Percentiles rank a stretch among this genome's conserved stretches.
Evolutionary conservation across 495 filamentous ascomycete species (phyloP).

Genomic region (Penicillium psychrofluorescens): DNA sequence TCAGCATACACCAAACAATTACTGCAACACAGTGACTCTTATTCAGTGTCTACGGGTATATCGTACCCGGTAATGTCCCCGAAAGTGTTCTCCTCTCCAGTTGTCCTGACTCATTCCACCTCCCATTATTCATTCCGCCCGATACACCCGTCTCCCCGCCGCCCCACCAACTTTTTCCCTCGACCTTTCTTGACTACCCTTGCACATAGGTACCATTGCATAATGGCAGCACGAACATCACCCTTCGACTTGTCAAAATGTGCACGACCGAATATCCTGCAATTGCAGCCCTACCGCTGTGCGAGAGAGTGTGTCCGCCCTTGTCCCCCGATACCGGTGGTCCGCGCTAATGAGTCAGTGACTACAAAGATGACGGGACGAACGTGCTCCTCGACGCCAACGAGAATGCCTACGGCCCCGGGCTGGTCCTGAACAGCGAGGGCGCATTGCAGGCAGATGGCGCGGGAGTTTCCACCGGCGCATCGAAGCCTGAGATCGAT

Average conservation of each 20-base stretch:
- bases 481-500: slow-evolving; percentile 48
- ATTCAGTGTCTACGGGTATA: neutral
- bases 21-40: slow-evolving; percentile 3
- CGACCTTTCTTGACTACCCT: neutral
- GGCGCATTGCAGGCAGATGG: slow-evolving; percentile 37
- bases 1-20: neutral
- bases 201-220: slow-evolving; percentile 3
- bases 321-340: slow-evolving; percentile 4
- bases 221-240: slow-evolving; percentile 35
- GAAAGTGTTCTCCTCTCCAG: neutral
- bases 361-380: slow-evolving; percentile 98
- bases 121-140: neutral
- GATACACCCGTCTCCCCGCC: slow-evolving; percentile 4
- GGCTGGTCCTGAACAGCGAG: slow-evolving; percentile 42
- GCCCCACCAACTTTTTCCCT: slow-evolving; percentile 16
- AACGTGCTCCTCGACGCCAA: slow-evolving; percentile 97
- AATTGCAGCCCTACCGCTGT: slow-evolving; percentile 77
- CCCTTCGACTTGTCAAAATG: slow-evolving; percentile 73
- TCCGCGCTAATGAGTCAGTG: slow-evolving; percentile 49
- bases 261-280: slow-evolving; percentile 75
- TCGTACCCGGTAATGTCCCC: neutral
- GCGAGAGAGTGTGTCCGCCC: slow-evolving; percentile 64
- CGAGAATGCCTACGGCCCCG: slow-evolving; percentile 91
- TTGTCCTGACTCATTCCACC: neutral
- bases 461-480: slow-evolving; percentile 26